phyloP scores from a whole-genome alignment of 2,329 filamentous ascomycete species.

The Ophiocordyceps camponoti-saundersi region DNA sequence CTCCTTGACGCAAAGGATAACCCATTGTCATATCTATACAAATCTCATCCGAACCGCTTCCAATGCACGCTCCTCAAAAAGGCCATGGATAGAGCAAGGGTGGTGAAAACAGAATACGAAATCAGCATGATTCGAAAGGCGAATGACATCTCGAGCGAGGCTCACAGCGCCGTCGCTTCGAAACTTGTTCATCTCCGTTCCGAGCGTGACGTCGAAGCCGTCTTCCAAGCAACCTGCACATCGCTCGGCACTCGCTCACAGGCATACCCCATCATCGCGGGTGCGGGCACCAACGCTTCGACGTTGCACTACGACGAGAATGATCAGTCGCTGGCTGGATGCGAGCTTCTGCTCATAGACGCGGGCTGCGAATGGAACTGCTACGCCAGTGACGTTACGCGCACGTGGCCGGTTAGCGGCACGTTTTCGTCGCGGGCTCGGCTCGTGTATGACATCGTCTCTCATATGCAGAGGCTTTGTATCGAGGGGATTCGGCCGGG shows the following conservation, averaged over 20 bases:
- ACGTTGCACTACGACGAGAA: constrained; percentile 81
- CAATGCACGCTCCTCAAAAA: constrained; percentile 38
- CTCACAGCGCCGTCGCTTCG: constrained; percentile 57
- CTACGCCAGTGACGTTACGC: constrained; percentile 82
- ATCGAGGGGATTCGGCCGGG: constrained; percentile 54
- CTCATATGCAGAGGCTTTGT: constrained; percentile 64
- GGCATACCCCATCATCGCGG: constrained; percentile 81
- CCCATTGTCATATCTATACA: too few relatives aligned
- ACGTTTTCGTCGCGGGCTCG: constrained; percentile 49
- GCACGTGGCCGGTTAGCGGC: constrained; percentile 66
- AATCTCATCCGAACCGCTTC: constrained; percentile 14
- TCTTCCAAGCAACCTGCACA: constrained; percentile 58
- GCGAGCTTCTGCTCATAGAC: constrained; percentile 67
- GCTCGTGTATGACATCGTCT: constrained; percentile 61
- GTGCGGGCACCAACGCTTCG: constrained; percentile 63
- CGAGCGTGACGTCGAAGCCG: constrained; percentile 70
- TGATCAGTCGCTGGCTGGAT: constrained; percentile 49
- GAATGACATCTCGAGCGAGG: constrained; percentile 61
- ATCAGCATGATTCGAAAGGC: constrained; percentile 67
- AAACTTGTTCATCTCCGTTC: constrained; percentile 46
- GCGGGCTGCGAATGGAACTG: constrained; percentile 72
- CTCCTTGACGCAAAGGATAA: constrained; percentile 31
- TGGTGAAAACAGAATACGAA: constrained; percentile 77
- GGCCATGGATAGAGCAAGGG: constrained; percentile 65
- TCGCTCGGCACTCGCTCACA: constrained; percentile 57